A percentile compares a stretch with the other conserved stretches of the same genome.
Evolutionary conservation across 139 green algal genomes (phyloP).

Genomic region (Coelastrella sp.): DNA sequence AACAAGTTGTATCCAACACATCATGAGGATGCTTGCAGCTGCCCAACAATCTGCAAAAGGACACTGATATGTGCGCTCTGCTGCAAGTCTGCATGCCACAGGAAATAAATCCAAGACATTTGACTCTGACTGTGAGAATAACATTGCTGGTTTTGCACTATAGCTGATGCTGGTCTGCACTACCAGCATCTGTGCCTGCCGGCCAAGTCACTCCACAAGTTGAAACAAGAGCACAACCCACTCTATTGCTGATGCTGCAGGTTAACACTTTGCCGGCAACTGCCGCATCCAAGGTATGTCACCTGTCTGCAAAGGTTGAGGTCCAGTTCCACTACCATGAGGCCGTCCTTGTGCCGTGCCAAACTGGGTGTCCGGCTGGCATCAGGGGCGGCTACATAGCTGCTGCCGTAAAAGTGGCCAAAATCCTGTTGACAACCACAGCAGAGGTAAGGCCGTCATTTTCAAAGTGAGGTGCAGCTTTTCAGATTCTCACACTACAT

Average conservation of each 20-base stretch:
- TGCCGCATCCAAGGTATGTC: conserved; percentile 9
- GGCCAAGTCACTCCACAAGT: neutral
- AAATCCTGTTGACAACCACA: conserved; percentile 70
- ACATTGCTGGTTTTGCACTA: neutral
- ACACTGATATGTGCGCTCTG: no score
- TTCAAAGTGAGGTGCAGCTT: no score
- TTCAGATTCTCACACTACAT: no score
- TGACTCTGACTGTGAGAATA: no score
- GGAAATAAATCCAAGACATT: neutral
- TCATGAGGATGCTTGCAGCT: no score
- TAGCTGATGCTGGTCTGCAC: neutral
- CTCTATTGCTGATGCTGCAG: neutral
- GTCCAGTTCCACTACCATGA: conserved; percentile 92
- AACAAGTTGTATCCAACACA: neutral
- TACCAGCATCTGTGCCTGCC: neutral
- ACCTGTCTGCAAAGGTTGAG: conserved; percentile 95
- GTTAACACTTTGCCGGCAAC: neutral
- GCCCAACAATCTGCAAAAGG: no score
- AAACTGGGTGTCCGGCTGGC: conserved; percentile 84
- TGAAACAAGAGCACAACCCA: neutral
- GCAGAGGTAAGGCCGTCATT: no score
- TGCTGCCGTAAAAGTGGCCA: conserved; percentile 94
- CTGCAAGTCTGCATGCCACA: neutral
- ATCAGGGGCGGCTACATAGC: conserved; percentile 95
- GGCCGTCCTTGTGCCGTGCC: conserved; percentile 81